Base-by-base conservation (phyloP, 73 alveolate genomes). In the Urostyla sp. region DNA sequence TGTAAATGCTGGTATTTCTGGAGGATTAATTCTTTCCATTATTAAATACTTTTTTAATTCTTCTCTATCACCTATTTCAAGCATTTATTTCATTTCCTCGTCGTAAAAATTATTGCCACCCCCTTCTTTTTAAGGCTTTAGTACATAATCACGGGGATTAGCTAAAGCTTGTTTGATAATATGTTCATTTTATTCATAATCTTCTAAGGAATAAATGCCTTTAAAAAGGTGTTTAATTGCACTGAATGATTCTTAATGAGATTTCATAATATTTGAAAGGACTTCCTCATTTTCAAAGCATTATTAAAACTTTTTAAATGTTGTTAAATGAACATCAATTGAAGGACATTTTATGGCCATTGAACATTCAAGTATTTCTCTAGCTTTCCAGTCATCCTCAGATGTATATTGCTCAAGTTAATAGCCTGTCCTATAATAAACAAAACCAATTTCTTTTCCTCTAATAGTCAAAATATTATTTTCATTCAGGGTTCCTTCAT, bases 61-160 rank as follows among this genome's bases (percentile, higher is more conserved):
- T 24, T 83, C 77, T 13, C 11, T 7, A 31, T 67, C 59, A 28
- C 73, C 94, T 67, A 72, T 78, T 51, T 88, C 90, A 3, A 94
- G 91, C 73, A 89, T 72, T 27, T 66, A 67, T 58, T 76, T 80
- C 23, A 95, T 87, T 67, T 90, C 89, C 13, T 86, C 96, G 58
- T 94, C 96, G 75, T 77, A 76, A 82, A 84, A 84, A 80, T 95
- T 91, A 72, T 88, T 87, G 51, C 95, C 96, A 13, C 99, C 99
- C 24, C 99, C 99, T 75, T 95, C 99, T 84, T 91, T 87, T 76
- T 87, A 90, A 6, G 98, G 96, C 53, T 95, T 95, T 48, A 95
- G 58, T 38, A 95, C 96, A 66, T 75, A 95, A 34, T 46, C 77
- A 46, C 67, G 56, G n/a, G 95, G 95, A n/a, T 85, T 75, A 0